These are phyloP conservation scores for Thozetella sp. DNA, from an alignment of 495 filamentous ascomycete species.

Conservation along the genomic window DNA sequence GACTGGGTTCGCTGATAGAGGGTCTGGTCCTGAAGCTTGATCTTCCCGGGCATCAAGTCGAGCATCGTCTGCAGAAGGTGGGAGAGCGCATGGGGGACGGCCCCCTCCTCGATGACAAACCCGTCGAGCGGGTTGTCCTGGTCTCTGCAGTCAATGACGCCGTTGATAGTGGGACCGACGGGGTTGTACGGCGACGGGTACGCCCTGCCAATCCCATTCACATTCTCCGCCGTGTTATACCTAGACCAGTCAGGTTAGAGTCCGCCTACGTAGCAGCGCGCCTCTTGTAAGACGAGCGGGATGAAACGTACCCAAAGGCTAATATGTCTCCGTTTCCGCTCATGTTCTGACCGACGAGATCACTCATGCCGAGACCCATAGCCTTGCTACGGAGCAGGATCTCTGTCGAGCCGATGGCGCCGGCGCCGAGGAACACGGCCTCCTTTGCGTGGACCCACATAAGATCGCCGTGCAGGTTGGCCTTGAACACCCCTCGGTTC, in stretches of 20 bases:
- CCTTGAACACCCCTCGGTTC: constrained; percentile 57
- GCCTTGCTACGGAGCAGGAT: constrained; percentile 66
- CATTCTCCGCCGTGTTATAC: constrained; percentile 57
- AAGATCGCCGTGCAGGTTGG: constrained; percentile 59
- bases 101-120: constrained; percentile 67
- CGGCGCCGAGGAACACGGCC: constrained; percentile 63
- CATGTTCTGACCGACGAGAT: constrained; percentile 60
- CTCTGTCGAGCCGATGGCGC: constrained; percentile 64
- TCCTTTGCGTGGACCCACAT: constrained; percentile 70
- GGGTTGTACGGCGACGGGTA: constrained; percentile 49
- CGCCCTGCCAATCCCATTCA: constrained; percentile 57
- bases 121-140: constrained; percentile 61
- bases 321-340: constrained; percentile 72
- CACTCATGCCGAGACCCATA: constrained; percentile 59
- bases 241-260: constrained; percentile 25
- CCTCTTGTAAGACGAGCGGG: too few relatives aligned
- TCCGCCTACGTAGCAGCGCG: neutral
- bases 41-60: constrained; percentile 53
- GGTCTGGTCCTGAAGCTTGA: constrained; percentile 36
- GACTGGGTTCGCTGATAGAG: constrained; percentile 41
- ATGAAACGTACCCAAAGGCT: constrained; percentile 58
- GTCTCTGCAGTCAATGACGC: constrained; percentile 62
- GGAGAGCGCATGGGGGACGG: constrained; percentile 58
- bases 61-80: constrained; percentile 60
- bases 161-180: constrained; percentile 66